Conservation (phyloP, 1,139 yeast species). For the Wickerhamiella pararugosa region DNA sequence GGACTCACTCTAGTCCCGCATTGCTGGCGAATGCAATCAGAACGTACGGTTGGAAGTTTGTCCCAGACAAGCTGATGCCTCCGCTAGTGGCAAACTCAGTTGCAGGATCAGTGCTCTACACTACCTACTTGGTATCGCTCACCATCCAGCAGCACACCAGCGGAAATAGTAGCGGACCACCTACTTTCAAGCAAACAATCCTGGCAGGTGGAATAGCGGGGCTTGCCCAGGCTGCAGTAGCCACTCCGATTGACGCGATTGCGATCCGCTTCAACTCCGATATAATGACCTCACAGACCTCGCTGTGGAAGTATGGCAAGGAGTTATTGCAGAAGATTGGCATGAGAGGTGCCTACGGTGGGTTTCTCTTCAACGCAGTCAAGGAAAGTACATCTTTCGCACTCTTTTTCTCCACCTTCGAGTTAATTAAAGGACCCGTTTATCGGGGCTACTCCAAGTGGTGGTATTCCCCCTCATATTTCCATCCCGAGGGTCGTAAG, state of each 20-base stretch:
- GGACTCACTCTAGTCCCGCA: slow-evolving; percentile 65
- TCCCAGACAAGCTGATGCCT: slow-evolving; percentile 53
- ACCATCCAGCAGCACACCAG: slow-evolving; percentile 16
- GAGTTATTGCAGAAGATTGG: slow-evolving; percentile 62
- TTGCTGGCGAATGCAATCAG: slow-evolving; percentile 54
- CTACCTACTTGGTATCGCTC: slow-evolving; percentile 47
- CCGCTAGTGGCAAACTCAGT: slow-evolving; percentile 79
- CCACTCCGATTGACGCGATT: slow-evolving; percentile 89
- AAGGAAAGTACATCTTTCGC: slow-evolving; percentile 85
- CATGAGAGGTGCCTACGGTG: slow-evolving; percentile 75
- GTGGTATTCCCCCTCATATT: slow-evolving; percentile 20
- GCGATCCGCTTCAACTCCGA: slow-evolving; percentile 69
- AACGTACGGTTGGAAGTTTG: slow-evolving; percentile 73
- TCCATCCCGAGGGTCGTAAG: slow-evolving; percentile 20
- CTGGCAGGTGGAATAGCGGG: slow-evolving; percentile 81
- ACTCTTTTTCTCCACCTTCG: slow-evolving; percentile 71
- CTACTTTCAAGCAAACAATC: slow-evolving; percentile 42
- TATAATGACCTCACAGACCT: slow-evolving; percentile 25
- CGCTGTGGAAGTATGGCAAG: slow-evolving; percentile 63
- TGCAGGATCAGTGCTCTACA: slow-evolving; percentile 72
- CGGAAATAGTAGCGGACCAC: slow-evolving; percentile 13
- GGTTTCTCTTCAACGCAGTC: slow-evolving; percentile 56
- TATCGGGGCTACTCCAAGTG: slow-evolving; percentile 12
- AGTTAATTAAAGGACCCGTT: slow-evolving; percentile 42
- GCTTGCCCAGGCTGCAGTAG: slow-evolving; percentile 71